Percentiles rank a stretch among this genome's conserved stretches.
Conservation (phyloP, 305 asterid species). For the Solanum hybrid region DNA sequence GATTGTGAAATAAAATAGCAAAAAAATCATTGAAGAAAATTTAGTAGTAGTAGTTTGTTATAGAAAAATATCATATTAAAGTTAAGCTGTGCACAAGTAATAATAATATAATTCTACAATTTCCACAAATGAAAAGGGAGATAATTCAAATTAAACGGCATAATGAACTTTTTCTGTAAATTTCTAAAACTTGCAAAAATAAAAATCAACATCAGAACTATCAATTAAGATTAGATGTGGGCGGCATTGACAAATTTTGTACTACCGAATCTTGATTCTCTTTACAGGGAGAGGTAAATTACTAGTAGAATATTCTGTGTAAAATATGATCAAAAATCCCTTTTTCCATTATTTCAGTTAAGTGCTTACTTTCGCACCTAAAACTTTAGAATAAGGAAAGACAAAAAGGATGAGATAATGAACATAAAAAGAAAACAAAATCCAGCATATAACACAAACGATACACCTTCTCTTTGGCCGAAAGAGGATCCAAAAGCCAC, state of each 20-base stretch:
- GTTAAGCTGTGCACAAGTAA: background rate
- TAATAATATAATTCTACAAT: background rate
- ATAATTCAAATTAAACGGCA: background rate
- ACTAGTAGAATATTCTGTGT: background rate
- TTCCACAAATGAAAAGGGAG: background rate
- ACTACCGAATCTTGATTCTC: background rate
- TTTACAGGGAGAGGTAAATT: background rate
- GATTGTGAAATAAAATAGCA: background rate
- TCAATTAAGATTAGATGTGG: background rate
- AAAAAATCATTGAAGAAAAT: background rate
- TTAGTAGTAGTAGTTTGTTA: background rate
- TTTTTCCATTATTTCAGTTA: background rate
- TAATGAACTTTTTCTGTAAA: background rate
- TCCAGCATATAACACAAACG: constrained; percentile 3
- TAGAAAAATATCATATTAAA: background rate
- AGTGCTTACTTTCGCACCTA: background rate
- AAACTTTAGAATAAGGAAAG: constrained; percentile 8
- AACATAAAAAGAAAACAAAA: background rate
- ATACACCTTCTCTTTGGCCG: constrained; percentile 6
- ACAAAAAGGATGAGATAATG: constrained; percentile 14
- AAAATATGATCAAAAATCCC: background rate
- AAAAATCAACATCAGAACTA: background rate
- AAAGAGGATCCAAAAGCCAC: constrained; percentile 23
- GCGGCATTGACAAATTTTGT: background rate
- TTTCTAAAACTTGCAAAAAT: background rate